phyloP scores from a whole-genome alignment of 441 rosid genomes.

The Bruguiera hainesii region DNA sequence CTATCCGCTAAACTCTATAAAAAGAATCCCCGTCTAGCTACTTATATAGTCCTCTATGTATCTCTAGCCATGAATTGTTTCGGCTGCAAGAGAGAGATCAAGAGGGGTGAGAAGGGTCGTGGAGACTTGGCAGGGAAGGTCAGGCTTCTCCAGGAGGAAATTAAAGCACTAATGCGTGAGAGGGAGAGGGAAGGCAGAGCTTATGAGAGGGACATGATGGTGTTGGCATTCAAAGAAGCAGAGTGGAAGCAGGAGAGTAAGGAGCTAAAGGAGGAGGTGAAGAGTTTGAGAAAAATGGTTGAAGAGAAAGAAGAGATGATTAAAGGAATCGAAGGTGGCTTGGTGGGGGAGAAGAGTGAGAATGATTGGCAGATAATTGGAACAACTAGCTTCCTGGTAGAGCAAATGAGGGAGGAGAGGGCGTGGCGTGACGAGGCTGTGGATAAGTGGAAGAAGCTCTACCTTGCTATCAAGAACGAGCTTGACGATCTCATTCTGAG shows the following conservation, averaged over 20 bases:
- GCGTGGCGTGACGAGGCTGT: conserved; percentile 64
- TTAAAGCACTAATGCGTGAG: conserved; percentile 36
- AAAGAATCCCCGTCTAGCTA: no score
- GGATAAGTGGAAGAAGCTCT: conserved; percentile 80
- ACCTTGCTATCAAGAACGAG: conserved; percentile 76
- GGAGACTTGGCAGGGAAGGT: conserved; percentile 33
- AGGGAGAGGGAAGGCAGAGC: conserved; percentile 45
- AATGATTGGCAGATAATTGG: conserved; percentile 23
- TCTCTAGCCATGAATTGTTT: conserved; percentile 39
- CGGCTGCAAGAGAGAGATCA: conserved; percentile 37
- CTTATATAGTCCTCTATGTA: no score
- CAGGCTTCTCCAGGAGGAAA: conserved; percentile 46
- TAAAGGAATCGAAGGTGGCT: conserved; percentile 20
- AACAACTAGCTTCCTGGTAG: conserved; percentile 35
- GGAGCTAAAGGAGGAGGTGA: conserved; percentile 62
- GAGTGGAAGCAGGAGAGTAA: conserved; percentile 73
- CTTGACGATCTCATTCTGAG: conserved; percentile 72
- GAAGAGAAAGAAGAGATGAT: conserved; percentile 49
- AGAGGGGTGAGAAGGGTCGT: conserved; percentile 16
- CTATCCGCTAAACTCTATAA: background rate
- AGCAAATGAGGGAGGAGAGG: conserved; percentile 67
- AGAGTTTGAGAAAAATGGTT: conserved; percentile 43
- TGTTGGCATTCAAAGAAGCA: conserved; percentile 48
- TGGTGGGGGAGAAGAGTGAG: conserved; percentile 15
- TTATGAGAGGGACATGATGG: conserved; percentile 45